Percentiles rank a stretch among this genome's conserved stretches.
phyloP scores from a whole-genome alignment of 176 grass and related monocot genomes.

The Poa annua region DNA sequence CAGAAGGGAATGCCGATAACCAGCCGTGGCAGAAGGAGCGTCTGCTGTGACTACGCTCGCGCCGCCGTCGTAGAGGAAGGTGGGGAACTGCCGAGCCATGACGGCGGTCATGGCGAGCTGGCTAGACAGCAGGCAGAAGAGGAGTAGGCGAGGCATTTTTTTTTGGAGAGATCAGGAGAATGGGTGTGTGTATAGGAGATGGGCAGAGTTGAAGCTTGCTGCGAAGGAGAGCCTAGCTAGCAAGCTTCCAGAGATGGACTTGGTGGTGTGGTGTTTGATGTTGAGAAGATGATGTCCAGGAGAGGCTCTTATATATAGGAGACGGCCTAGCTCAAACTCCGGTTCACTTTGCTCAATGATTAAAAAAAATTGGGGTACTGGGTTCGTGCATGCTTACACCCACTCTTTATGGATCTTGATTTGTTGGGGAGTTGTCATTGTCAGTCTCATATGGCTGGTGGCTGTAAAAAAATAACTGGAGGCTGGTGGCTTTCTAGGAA shows the following conservation, averaged over 20 bases:
- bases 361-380: not conserved
- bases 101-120: conserved; percentile 45
- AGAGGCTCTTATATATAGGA: conserved; percentile 56
- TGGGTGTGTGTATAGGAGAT: not conserved
- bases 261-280: conserved; percentile 6
- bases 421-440: conserved; percentile 23
- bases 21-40: not conserved
- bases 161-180: conserved; percentile 5
- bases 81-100: conserved; percentile 55
- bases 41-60: conserved; percentile 11
- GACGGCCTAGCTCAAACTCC: not conserved
- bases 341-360: conserved; percentile 45
- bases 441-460: conserved; percentile 43
- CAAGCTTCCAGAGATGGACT: not conserved
- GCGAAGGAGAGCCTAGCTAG: not conserved
- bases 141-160: conserved; percentile 58
- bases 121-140: conserved; percentile 57
- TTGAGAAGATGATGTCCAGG: conserved; percentile 13
- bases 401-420: conserved; percentile 63
- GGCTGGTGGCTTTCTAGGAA: conserved; percentile 44
- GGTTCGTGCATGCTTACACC: conserved; percentile 22
- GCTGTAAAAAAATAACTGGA: conserved; percentile 37
- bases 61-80: not conserved
- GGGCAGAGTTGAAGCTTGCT: conserved; percentile 8
- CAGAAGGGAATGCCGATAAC: conserved; percentile 37